Evolutionary conservation across 2,329 filamentous ascomycete genomes (phyloP).

Genomic region (Pseudocercospora macadamiae): DNA sequence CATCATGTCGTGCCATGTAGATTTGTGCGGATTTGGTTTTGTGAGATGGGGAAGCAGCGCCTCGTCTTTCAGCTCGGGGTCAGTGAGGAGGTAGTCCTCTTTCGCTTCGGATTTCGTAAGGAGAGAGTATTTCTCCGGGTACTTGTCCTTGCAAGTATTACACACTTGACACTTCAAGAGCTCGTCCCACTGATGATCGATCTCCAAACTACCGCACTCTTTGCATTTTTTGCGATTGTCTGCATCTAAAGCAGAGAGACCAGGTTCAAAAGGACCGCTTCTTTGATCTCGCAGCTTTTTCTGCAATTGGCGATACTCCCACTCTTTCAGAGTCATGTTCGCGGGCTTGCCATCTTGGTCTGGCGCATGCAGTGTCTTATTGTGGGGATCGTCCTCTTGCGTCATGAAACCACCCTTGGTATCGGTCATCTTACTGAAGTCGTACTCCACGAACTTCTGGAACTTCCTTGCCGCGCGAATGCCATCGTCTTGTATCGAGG

Average conservation of each 20-base stretch:
- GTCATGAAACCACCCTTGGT: constrained; percentile 95
- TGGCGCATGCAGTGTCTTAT: constrained; percentile 69
- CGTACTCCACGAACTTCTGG: constrained; percentile 93
- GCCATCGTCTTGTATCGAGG: constrained; percentile 48
- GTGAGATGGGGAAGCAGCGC: constrained; percentile 85
- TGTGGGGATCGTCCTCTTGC: constrained; percentile 88
- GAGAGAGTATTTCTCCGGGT: constrained; percentile 89
- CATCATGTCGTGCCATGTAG: constrained; percentile 99
- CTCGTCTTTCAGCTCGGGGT: constrained; percentile 88
- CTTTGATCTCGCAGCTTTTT: constrained; percentile 72
- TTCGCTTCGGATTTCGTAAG: constrained; percentile 95
- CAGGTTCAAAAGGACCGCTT: constrained; percentile 84
- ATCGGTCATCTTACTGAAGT: constrained; percentile 97
- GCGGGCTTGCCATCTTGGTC: constrained; percentile 67
- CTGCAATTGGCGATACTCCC: constrained; percentile 81
- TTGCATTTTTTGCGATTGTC: constrained; percentile 69
- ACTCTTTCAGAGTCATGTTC: constrained; percentile 87
- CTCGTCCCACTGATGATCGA: constrained; percentile 95
- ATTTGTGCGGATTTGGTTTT: constrained; percentile 91
- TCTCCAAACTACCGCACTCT: constrained; percentile 82
- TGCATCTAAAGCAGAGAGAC: constrained; percentile 71
- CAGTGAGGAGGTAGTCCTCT: constrained; percentile 93
- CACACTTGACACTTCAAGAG: constrained; percentile 78
- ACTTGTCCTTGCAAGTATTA: constrained; percentile 81
- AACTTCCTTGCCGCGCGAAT: constrained; percentile 85